Percentiles rank a stretch among this genome's conserved stretches.
Conservation (phyloP, 2,329 filamentous ascomycete species). For the Rutstroemia sydowiana region DNA sequence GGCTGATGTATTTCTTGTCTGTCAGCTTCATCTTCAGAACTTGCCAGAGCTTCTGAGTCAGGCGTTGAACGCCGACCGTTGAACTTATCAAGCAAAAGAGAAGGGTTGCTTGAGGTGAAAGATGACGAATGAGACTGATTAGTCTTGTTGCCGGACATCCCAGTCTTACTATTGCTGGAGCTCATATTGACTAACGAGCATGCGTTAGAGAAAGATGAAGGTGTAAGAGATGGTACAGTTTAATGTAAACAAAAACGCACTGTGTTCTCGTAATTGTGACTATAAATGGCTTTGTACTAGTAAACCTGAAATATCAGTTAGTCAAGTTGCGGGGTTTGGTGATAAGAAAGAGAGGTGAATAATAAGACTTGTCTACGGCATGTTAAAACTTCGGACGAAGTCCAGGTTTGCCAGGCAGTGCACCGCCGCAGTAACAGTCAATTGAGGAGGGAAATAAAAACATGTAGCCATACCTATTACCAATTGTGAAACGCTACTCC, state of each 20-base stretch:
- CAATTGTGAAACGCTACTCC: no score
- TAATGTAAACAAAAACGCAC: neutral
- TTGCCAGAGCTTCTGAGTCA: conserved; percentile 87
- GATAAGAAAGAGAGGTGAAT: no score
- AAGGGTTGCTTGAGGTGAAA: conserved; percentile 55
- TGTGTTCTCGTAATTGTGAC: neutral
- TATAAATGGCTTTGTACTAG: neutral
- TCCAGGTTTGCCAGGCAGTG: no score
- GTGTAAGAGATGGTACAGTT: neutral
- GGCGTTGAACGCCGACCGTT: conserved; percentile 79
- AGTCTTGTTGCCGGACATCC: conserved; percentile 34
- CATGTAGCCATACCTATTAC: no score
- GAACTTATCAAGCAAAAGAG: conserved; percentile 65
- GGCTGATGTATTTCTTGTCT: conserved; percentile 45
- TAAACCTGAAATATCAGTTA: no score
- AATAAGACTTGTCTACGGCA: no score
- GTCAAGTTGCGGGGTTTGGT: no score
- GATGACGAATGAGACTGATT: conserved; percentile 35
- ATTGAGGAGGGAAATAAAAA: no score
- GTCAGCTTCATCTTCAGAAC: conserved; percentile 87
- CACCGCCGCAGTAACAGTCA: no score
- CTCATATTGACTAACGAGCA: conserved; percentile 16
- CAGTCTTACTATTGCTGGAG: conserved; percentile 18
- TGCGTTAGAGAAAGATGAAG: neutral
- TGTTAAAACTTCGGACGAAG: no score